Conservation (phyloP, 73 alveolate species). For the Blepharisma stoltei region DNA sequence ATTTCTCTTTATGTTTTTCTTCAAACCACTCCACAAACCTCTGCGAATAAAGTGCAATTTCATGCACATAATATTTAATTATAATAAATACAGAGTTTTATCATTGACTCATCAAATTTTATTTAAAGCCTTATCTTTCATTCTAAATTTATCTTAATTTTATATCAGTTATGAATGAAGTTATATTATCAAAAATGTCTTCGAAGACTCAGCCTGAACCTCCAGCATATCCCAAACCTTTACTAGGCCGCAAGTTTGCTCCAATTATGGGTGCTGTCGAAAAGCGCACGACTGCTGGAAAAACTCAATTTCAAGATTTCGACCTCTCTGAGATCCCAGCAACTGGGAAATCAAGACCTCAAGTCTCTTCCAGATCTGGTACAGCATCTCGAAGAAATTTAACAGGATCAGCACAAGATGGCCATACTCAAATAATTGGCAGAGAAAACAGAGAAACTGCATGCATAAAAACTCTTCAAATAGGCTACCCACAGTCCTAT, state of each 20-base stretch:
- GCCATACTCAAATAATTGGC: not conserved
- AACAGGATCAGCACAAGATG: not conserved
- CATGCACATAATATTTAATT: no score
- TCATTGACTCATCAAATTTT: no score
- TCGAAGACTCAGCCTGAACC: no score
- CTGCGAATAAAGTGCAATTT: no score
- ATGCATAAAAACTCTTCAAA: constrained; percentile 29
- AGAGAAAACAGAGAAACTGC: constrained; percentile 10
- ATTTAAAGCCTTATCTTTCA: no score
- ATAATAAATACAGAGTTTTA: no score
- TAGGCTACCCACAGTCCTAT: constrained; percentile 59
- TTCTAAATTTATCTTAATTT: no score
- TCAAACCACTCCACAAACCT: no score
- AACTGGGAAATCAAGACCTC: constrained; percentile 17
- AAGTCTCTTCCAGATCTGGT: not conserved
- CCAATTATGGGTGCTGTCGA: constrained; percentile 17
- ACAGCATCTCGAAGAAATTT: not conserved
- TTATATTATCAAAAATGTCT: no score
- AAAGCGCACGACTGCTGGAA: not conserved
- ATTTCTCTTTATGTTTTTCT: no score
- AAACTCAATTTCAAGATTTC: not conserved
- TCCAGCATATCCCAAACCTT: not conserved
- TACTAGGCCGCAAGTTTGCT: constrained; percentile 7
- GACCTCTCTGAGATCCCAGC: not conserved
- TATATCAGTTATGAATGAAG: no score